These are phyloP conservation scores for Lachancea fermentati DNA, from an alignment of 805 yeast genomes.

Conservation along the genomic window DNA sequence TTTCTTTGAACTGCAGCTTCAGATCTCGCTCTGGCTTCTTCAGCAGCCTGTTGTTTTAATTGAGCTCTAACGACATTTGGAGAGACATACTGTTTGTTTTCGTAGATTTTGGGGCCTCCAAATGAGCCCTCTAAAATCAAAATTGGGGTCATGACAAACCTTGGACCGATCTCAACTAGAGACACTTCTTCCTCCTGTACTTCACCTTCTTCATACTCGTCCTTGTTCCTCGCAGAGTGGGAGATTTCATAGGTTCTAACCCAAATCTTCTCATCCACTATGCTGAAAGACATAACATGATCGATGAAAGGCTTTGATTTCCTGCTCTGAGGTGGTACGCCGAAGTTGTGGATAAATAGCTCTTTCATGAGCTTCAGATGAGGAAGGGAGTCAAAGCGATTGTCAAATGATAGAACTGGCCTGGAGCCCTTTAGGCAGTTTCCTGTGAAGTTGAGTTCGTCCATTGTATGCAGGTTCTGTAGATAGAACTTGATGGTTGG, in stretches of 20 bases:
- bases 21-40: slow-evolving; percentile 68
- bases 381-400: slow-evolving; percentile 60
- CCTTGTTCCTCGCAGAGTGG: slow-evolving; percentile 48
- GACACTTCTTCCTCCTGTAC: slow-evolving; percentile 54
- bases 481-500: slow-evolving; percentile 92
- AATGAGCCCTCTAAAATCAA: slow-evolving; percentile 93
- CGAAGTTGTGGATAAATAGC: slow-evolving; percentile 73
- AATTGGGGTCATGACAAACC: slow-evolving; percentile 88
- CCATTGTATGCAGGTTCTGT: slow-evolving; percentile 93
- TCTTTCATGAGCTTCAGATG: slow-evolving; percentile 79
- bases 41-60: slow-evolving; percentile 70
- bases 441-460: slow-evolving; percentile 93
- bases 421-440: slow-evolving; percentile 94
- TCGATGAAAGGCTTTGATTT: slow-evolving; percentile 92
- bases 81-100: slow-evolving; percentile 92
- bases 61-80: slow-evolving; percentile 95
- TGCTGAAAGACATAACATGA: slow-evolving; percentile 88
- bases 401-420: slow-evolving; percentile 87
- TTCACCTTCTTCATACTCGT: slow-evolving; percentile 44
- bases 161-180: slow-evolving; percentile 92
- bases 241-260: slow-evolving; percentile 88
- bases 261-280: slow-evolving; percentile 94
- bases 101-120: slow-evolving; percentile 96
- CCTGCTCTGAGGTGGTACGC: slow-evolving; percentile 92
- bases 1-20: slow-evolving; percentile 75